These are phyloP conservation scores for Fraxinus paxiana DNA, from an alignment of 305 asterid genomes.

Conservation along the genomic window DNA sequence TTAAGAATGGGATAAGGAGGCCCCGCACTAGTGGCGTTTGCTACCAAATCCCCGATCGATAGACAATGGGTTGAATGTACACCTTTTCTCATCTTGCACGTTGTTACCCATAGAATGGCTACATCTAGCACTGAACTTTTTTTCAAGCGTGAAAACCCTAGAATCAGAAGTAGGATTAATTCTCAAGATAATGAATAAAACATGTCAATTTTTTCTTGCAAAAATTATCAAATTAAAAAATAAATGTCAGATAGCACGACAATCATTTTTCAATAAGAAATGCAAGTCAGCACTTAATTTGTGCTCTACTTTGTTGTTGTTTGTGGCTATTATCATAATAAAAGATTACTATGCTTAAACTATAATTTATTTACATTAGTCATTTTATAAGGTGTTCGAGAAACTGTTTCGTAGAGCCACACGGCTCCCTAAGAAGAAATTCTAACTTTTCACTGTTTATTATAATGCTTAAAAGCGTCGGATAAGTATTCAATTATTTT, in stretches of 20 bases:
- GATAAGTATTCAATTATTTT: neutral
- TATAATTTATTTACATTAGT: neutral
- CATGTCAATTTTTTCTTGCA: neutral
- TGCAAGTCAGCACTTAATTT: neutral
- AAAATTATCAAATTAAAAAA: neutral
- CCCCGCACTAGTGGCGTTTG: neutral
- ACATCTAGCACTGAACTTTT: neutral
- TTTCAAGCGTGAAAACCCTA: neutral
- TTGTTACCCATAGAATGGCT: too few species aligned
- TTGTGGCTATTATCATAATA: neutral
- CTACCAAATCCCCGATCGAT: neutral
- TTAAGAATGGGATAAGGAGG: neutral
- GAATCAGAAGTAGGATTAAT: neutral
- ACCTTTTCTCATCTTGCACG: neutral
- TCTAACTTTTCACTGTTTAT: neutral
- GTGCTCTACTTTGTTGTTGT: neutral
- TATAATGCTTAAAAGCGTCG: neutral
- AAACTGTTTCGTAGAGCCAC: neutral
- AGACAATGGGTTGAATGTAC: neutral
- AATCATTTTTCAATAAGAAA: neutral
- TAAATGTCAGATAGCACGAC: neutral
- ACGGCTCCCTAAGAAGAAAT: neutral
- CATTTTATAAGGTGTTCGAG: neutral
- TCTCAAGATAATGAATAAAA: too few species aligned
- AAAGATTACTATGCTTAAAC: neutral